Base-by-base conservation (phyloP, 768 basidiomycete genomes). In the Boletus speciosus region DNA sequence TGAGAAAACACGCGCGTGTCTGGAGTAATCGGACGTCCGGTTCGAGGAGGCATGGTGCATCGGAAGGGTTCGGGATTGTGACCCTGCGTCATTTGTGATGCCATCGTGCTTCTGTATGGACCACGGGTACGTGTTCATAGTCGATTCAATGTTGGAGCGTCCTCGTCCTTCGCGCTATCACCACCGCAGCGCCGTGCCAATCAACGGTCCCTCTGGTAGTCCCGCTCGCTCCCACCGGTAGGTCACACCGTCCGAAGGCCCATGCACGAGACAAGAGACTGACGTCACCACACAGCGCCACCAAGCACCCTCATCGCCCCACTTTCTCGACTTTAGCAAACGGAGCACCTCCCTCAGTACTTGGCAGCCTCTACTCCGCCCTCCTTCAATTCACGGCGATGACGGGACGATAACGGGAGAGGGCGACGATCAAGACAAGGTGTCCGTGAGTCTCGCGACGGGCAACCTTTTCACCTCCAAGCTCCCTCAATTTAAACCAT, bases 21-120 rank as follows among this genome's bases (percentile, higher is more conserved):
- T 39, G 31, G 45, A 44, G 51, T 31, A 52, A 47, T 58, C n/a
- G 35, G 23, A 15, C 25, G 27, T 40, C 31, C 7, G 23, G n/a
- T 43, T 37, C 37, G n/a, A 52, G 38, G 49, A 11, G 34, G 40
- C 19, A 8, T 27, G 12, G 23, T n/a, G 21, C 35, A 45, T 21
- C 3, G 39, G n/a, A 25, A 4, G 11, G 15, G 15, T 32, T n/a
- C 8, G 27, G 16, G 34, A 31, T 21, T 12, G 10, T 2, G 38
- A 19, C 50, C 49, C 43, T 42, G 58, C 36, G 43, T 42, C 52
- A 49, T 49, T 49, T 25, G 27, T 42, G 57, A 49, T 32, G 47
- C 14, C n/a, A 23, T 40, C 19, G 31, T 31, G n/a, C 41, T 47
- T 36, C 23, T 23, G n/a, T 37, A 45, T 44, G 27, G n/a, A 32